Percentiles rank a stretch among this genome's conserved stretches.
Evolutionary conservation across 306 rosid species (phyloP).

Genomic region (Alnus rubra): DNA sequence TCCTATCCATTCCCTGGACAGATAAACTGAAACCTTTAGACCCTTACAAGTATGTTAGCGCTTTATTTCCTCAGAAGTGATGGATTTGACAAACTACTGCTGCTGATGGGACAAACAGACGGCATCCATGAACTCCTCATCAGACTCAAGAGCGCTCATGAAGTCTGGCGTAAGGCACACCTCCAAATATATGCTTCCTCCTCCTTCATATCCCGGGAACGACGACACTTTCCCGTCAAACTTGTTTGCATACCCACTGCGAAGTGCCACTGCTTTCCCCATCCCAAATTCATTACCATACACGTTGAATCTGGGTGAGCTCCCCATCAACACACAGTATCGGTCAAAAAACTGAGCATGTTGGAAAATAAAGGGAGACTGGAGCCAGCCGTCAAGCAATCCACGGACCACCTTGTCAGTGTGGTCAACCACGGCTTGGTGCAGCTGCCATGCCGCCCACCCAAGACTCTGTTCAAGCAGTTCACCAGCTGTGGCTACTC

Average conservation of each 20-base stretch:
- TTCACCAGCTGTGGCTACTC: conserved; percentile 31
- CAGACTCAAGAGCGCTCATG: conserved; percentile 53
- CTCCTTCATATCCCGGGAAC: conserved; percentile 46
- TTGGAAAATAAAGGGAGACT: conserved; percentile 19
- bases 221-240: conserved; percentile 49
- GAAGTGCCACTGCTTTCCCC: conserved; percentile 60
- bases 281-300: conserved; percentile 69
- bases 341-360: conserved; percentile 11
- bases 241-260: conserved; percentile 59
- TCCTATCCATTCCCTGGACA: too few species aligned
- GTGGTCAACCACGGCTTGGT: conserved; percentile 38
- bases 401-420: conserved; percentile 4
- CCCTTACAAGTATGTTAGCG: too few species aligned
- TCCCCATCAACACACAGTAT: conserved; percentile 36
- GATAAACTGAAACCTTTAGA: too few species aligned
- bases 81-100: background rate
- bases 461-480: conserved; percentile 40
- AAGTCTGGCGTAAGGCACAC: conserved; percentile 32
- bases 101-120: background rate
- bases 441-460: conserved; percentile 64
- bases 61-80: too few species aligned
- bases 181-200: conserved; percentile 65
- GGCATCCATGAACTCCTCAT: conserved; percentile 42
- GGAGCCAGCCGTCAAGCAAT: conserved; percentile 25
- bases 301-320: conserved; percentile 60